These are phyloP conservation scores for Aspergillus taichungensis DNA, from an alignment of 495 filamentous ascomycete genomes.

Conservation along the genomic window DNA sequence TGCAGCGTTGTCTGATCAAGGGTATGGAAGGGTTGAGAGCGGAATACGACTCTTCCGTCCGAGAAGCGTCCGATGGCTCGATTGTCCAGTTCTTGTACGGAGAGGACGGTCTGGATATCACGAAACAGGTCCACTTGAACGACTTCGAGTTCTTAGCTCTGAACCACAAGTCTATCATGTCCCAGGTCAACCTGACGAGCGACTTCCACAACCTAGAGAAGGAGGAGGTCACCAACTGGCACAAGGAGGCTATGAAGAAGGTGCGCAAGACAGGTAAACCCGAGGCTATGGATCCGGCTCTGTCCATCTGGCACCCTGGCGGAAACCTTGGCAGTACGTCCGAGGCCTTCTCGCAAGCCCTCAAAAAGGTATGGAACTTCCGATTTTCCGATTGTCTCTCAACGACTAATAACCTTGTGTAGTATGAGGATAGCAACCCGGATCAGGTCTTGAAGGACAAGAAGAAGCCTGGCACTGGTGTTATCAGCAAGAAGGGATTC, in stretches of 20 bases:
- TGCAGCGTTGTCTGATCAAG: conserved; percentile 97
- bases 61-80: conserved; percentile 79
- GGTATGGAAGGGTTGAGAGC: conserved; percentile 94
- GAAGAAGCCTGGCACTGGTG: conserved; percentile 48
- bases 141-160: conserved; percentile 85
- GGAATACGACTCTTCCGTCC: conserved; percentile 86
- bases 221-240: conserved; percentile 37
- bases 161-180: conserved; percentile 55
- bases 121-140: conserved; percentile 83
- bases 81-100: conserved; percentile 95
- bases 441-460: conserved; percentile 72
- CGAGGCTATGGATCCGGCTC: conserved; percentile 66
- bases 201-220: conserved; percentile 47
- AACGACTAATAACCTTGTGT: conserved; percentile 18
- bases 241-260: conserved; percentile 73
- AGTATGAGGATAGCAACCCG: conserved; percentile 71
- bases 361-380: conserved; percentile 40
- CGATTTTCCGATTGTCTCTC: neutral
- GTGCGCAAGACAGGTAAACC: conserved; percentile 59
- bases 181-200: conserved; percentile 42
- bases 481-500: conserved; percentile 63
- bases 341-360: conserved; percentile 65
- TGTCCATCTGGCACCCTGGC: conserved; percentile 63
- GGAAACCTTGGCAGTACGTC: conserved; percentile 78
- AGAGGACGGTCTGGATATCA: conserved; percentile 90